phyloP scores from a whole-genome alignment of 208 protist genomes.

The Trichomonas tenax region DNA sequence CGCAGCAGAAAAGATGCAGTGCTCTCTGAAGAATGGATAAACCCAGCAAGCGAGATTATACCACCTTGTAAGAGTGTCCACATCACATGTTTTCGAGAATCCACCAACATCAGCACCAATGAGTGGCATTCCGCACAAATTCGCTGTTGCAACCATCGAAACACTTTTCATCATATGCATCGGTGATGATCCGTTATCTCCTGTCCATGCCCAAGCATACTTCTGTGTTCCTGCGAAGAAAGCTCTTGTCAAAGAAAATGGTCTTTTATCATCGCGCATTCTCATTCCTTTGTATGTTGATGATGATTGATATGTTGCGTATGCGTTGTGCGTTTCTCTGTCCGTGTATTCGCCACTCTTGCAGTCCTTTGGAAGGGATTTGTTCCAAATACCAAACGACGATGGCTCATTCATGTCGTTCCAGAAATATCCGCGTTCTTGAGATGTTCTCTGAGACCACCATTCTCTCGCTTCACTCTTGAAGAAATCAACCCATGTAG shows the following conservation, averaged over 20 bases:
- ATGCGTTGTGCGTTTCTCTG: slow-evolving; percentile 89
- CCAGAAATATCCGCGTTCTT: slow-evolving; percentile 58
- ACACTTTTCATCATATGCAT: slow-evolving; percentile 70
- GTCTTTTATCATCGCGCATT: slow-evolving; percentile 51
- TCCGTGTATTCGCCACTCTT: slow-evolving; percentile 60
- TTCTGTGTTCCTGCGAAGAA: slow-evolving; percentile 91
- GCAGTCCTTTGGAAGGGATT: slow-evolving; percentile 72
- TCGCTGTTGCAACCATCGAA: slow-evolving; percentile 79
- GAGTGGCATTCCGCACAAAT: slow-evolving; percentile 78
- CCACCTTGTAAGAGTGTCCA: slow-evolving; percentile 84
- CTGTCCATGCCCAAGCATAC: slow-evolving; percentile 87
- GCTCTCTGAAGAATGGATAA: slow-evolving; percentile 88
- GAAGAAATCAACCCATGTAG: slow-evolving; percentile 76
- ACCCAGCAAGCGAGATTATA: slow-evolving; percentile 71
- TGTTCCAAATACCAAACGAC: slow-evolving; percentile 76
- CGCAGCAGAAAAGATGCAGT: slow-evolving; percentile 81
- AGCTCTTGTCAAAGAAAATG: slow-evolving; percentile 86
- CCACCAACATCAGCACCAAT: slow-evolving; percentile 85
- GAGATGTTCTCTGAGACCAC: slow-evolving; percentile 19
- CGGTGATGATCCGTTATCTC: slow-evolving; percentile 85
- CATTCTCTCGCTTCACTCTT: slow-evolving; percentile 57
- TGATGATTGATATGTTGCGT: slow-evolving; percentile 62
- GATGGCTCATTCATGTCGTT: slow-evolving; percentile 98
- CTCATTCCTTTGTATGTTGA: slow-evolving; percentile 57
- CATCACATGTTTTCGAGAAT: slow-evolving; percentile 78